Conservation (phyloP, 257 asterid genomes). For the Gardenia jasminoides region DNA sequence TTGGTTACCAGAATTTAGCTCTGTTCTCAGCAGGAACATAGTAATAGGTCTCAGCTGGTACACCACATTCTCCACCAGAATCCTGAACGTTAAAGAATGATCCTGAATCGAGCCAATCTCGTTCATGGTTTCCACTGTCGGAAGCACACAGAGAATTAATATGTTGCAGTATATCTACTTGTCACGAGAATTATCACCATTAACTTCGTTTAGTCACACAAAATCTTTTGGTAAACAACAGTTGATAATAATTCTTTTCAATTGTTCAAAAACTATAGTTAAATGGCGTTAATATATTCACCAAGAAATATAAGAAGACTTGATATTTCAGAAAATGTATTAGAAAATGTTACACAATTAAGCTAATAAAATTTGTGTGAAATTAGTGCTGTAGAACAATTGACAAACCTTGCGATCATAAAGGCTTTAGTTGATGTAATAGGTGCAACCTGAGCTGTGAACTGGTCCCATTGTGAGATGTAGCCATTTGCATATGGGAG, state of each 20-base stretch:
- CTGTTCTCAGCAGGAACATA: constrained; percentile 46
- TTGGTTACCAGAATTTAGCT: constrained; percentile 51
- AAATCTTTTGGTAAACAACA: too few relatives aligned
- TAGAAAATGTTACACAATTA: too few relatives aligned
- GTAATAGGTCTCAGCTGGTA: constrained; percentile 47
- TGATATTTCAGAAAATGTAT: too few relatives aligned
- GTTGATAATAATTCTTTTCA: too few relatives aligned
- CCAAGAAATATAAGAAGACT: neutral
- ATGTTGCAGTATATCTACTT: too few relatives aligned
- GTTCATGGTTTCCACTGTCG: constrained; percentile 54
- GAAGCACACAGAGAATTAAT: too few relatives aligned
- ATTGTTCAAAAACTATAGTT: too few relatives aligned
- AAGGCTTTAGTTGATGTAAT: constrained; percentile 74
- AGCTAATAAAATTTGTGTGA: too few relatives aligned
- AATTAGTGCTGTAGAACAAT: too few relatives aligned
- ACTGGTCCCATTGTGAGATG: constrained; percentile 83
- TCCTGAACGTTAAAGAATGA: constrained; percentile 36
- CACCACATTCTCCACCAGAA: constrained; percentile 61
- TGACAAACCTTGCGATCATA: constrained; percentile 73
- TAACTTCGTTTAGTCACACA: too few relatives aligned
- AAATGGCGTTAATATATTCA: too few relatives aligned
- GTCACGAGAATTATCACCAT: too few relatives aligned
- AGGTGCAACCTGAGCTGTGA: constrained; percentile 83
- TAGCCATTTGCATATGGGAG: constrained; percentile 50
- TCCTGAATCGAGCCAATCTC: constrained; percentile 42